Base-by-base conservation (phyloP, 192 early-diverging fungal genomes). In the Coemansia sp. region DNA sequence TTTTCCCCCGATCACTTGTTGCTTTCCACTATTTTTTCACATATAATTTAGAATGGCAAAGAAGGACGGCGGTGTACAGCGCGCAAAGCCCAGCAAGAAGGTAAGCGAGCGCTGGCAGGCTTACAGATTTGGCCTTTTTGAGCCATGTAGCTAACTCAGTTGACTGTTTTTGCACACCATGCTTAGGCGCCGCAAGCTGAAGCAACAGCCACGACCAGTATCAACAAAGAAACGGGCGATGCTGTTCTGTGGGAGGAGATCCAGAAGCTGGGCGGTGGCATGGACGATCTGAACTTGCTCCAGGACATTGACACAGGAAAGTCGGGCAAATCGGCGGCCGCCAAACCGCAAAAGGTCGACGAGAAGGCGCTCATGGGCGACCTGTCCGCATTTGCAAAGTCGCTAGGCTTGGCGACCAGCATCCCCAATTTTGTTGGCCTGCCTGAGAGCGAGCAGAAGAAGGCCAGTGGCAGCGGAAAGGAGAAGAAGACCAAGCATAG, bases 201-300 rank as follows among this genome's bases (percentile, higher is more conserved):
- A 22, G 8, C 22, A 12, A 14, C 46, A 7, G 46, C 14, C 22
- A 29, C 22, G 22, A 24, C 24, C 12, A 14, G 5, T 0, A 24
- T 14, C 26, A 6, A 14, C 5, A 14, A 22, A 1, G 46, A 21
- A 7, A 9, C 43, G 19, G 43, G 46, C 26, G 46, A 50, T 14
- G 46, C 46, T 22, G 46, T 50, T 50, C 76, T 89, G 46, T 76
- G 86, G 64, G 68, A 68, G 19, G 86, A 89, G 76, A 89, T 89
- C 58, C 73, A 83, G 54, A 80, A 76, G 54, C 68, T 89, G n/a
- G 87, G 87, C 40, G 87, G 87, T 15, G 68, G 71, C 43, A 65
- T 69, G 60, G 70, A 67, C 14, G 87, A 89, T 48, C 58, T 87
- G 54, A 80, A 82, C 39, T 68, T 87, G 64, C 68, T 89, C 8